Evolutionary conservation across 768 basidiomycete species (phyloP).

Genomic region (Hydnomerulius pinastri): DNA sequence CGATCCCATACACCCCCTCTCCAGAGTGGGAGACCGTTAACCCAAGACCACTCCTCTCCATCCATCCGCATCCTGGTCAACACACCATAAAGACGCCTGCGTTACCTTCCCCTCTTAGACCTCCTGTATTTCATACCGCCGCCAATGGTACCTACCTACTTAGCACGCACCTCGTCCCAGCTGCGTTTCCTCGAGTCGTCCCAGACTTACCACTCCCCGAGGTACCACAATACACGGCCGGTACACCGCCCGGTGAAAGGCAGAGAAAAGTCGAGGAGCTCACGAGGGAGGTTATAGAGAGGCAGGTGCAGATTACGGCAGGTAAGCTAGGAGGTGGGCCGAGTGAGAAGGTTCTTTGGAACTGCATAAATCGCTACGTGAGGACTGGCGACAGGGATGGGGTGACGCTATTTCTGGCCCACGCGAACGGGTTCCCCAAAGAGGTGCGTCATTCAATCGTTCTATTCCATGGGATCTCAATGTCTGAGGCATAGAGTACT

Average conservation of each 20-base stretch:
- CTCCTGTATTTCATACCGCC: constrained; percentile 21
- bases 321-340: constrained; percentile 15
- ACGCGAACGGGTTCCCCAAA: constrained; percentile 88
- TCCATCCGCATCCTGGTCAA: constrained; percentile 12
- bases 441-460: constrained; percentile 51
- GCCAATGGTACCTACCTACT: constrained; percentile 18
- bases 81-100: constrained; percentile 10
- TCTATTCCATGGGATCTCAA: neutral
- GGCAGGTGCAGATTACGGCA: constrained; percentile 9
- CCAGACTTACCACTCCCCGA: constrained; percentile 25
- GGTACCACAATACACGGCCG: constrained; percentile 14
- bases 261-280: constrained; percentile 11
- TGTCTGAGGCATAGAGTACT: neutral
- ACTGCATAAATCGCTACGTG: constrained; percentile 70
- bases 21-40: constrained; percentile 19
- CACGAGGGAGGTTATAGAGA: constrained; percentile 20
- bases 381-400: no score
- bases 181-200: constrained; percentile 26
- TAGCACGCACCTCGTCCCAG: constrained; percentile 33
- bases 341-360: constrained; percentile 55
- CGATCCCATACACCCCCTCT: constrained; percentile 19
- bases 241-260: constrained; percentile 9
- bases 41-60: constrained; percentile 23
- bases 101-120: constrained; percentile 22
- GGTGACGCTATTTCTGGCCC: constrained; percentile 73